These are phyloP conservation scores for Rubia balearica DNA, from an alignment of 305 asterid species.

Conservation along the genomic window DNA sequence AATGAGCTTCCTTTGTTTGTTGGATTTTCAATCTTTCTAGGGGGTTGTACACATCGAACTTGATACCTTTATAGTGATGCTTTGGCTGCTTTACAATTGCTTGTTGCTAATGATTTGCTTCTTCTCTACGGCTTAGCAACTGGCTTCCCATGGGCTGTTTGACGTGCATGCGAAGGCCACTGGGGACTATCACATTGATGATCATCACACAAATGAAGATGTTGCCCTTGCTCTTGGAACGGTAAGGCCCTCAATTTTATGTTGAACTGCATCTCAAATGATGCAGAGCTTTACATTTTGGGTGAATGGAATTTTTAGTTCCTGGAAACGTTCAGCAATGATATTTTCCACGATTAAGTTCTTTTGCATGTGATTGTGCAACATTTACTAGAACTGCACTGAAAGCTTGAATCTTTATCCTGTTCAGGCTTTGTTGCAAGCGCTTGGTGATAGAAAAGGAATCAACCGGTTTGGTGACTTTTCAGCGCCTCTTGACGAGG, in stretches of 20 bases:
- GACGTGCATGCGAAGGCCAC: constrained; percentile 75
- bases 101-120: constrained; percentile 18
- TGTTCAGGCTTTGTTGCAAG: constrained; percentile 73
- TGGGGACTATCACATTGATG: constrained; percentile 92
- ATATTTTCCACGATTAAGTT: background rate
- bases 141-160: constrained; percentile 92
- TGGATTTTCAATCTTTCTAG: background rate
- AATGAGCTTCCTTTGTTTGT: background rate
- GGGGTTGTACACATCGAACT: background rate
- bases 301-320: background rate
- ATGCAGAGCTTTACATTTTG: background rate
- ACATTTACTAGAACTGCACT: background rate
- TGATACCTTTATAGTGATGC: background rate
- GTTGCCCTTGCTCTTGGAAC: constrained; percentile 91
- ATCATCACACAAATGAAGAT: constrained; percentile 97
- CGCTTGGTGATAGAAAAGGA: constrained; percentile 92
- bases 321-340: background rate
- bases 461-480: constrained; percentile 87
- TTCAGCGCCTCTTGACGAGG: constrained; percentile 95
- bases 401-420: constrained; percentile 3
- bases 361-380: background rate
- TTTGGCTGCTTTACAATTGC: constrained; percentile 7
- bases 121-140: constrained; percentile 49
- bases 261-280: background rate
- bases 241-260: constrained; percentile 31